phyloP scores from a whole-genome alignment of 257 asterid species.

The Sherardia arvensis region DNA sequence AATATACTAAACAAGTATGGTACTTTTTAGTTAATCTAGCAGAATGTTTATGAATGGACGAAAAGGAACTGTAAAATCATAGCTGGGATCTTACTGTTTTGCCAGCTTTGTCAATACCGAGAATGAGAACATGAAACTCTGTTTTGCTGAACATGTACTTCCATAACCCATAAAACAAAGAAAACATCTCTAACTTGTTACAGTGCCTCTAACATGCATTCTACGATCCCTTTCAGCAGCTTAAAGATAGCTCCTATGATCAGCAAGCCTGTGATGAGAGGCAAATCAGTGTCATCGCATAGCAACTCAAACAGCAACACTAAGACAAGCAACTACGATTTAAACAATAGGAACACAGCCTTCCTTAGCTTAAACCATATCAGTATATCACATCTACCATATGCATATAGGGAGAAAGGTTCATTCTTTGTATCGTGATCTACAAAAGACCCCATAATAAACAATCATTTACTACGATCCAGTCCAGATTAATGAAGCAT shows the following conservation, averaged over 20 bases:
- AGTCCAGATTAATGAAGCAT: not conserved
- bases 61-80: not conserved
- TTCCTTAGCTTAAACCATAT: not conserved
- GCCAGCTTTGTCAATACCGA: slow-evolving; percentile 94
- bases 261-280: slow-evolving; percentile 15
- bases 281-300: not conserved
- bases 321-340: not conserved
- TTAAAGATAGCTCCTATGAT: slow-evolving; percentile 1
- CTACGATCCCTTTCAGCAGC: slow-evolving; percentile 8
- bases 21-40: not conserved
- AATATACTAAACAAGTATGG: not conserved
- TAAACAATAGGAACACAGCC: not conserved
- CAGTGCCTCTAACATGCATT: slow-evolving; percentile 13
- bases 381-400: not conserved
- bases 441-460: not conserved
- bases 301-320: not conserved
- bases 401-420: not conserved
- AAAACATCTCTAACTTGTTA: slow-evolving; percentile 51
- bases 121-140: slow-evolving; percentile 88
- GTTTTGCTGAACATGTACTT: slow-evolving; percentile 75
- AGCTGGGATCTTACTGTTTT: slow-evolving; percentile 58
- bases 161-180: slow-evolving; percentile 79
- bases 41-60: not conserved
- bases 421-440: not conserved
- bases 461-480: not conserved